A percentile compares a stretch with the other conserved stretches of the same genome.
phyloP scores from a whole-genome alignment of 1,284 basidiomycete genomes.

The Sanguinoderma infundibulare region DNA sequence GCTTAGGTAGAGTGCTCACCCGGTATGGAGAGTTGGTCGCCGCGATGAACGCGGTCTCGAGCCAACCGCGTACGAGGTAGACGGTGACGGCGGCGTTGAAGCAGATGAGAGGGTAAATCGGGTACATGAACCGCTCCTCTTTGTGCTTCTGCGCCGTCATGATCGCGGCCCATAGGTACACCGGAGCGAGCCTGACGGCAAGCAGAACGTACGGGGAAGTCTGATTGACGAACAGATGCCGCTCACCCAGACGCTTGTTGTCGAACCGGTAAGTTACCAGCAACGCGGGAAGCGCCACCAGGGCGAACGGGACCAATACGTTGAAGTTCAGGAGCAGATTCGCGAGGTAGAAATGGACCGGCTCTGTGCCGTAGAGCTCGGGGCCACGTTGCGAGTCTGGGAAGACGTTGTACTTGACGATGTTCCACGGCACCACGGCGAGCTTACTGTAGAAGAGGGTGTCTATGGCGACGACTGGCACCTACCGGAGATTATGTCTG shows the following conservation, averaged over 20 bases:
- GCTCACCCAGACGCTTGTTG: constrained; percentile 76
- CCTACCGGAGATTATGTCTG: constrained; percentile 34
- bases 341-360: constrained; percentile 81
- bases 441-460: constrained; percentile 86
- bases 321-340: constrained; percentile 97
- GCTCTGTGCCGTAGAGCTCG: constrained; percentile 92
- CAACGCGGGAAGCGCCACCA: constrained; percentile 81
- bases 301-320: constrained; percentile 79
- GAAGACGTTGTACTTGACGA: constrained; percentile 93
- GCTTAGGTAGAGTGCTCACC: constrained; percentile 48
- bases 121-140: constrained; percentile 98
- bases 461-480: constrained; percentile 84
- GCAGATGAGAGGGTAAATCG: constrained; percentile 89
- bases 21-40: constrained; percentile 83
- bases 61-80: constrained; percentile 85
- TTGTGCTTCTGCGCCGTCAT: constrained; percentile 90
- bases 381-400: constrained; percentile 80
- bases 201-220: constrained; percentile 83
- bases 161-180: constrained; percentile 90
- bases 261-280: constrained; percentile 79
- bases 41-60: constrained; percentile 78
- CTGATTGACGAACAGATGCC: constrained; percentile 55
- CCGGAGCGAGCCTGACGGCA: constrained; percentile 76
- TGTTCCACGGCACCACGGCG: constrained; percentile 90
- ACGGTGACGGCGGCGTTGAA: constrained; percentile 92